A percentile compares a stretch with the other conserved stretches of the same genome.
phyloP scores from a whole-genome alignment of 768 basidiomycete species.

The Tubosaeta sp. region DNA sequence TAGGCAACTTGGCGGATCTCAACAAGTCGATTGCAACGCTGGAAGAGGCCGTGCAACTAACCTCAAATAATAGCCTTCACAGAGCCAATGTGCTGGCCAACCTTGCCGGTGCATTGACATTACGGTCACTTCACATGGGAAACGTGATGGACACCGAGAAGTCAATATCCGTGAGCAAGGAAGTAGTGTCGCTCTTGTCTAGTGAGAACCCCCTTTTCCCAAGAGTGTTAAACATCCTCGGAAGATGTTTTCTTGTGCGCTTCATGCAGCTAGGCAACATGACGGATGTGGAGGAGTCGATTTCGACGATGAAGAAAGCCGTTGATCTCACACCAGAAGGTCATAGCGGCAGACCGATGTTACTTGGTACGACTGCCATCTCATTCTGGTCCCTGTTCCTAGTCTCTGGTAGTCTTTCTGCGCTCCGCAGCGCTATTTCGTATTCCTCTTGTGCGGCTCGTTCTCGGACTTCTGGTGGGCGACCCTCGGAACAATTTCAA shows the following conservation, averaged over 20 bases:
- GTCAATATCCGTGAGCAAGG: not conserved
- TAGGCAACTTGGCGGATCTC: not conserved
- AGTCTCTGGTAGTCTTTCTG: not conserved
- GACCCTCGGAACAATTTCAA: not conserved
- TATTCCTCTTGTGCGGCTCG: not conserved
- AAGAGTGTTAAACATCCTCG: not conserved
- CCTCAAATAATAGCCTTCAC: too few relatives aligned
- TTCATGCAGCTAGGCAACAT: not conserved
- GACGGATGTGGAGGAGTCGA: not conserved
- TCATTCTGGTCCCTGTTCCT: not conserved
- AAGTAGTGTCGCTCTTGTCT: not conserved
- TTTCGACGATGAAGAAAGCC: not conserved
- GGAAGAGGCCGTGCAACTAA: not conserved
- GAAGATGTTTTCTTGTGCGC: not conserved
- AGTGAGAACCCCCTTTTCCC: not conserved
- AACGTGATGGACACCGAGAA: not conserved
- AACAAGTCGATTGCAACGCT: not conserved
- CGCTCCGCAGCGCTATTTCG: not conserved
- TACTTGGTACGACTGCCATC: not conserved
- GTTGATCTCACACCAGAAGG: not conserved
- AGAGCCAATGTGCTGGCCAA: not conserved
- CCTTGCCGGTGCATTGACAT: not conserved
- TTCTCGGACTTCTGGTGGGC: not conserved
- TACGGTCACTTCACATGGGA: not conserved
- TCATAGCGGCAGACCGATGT: not conserved